Conservation (phyloP, 306 rosid genomes). For the Quercus suber region DNA sequence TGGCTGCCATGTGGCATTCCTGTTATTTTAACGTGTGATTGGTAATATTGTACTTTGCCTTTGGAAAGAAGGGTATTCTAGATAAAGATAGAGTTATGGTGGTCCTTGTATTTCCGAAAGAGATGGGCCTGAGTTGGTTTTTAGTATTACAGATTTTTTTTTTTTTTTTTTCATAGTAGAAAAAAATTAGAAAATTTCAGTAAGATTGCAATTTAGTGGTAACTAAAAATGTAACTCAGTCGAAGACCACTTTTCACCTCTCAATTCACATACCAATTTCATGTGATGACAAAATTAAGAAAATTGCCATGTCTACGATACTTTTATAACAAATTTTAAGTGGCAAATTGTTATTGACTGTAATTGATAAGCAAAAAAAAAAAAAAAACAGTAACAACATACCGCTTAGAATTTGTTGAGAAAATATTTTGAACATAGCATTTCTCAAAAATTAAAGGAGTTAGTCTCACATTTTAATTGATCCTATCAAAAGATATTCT, state of each 20-base stretch:
- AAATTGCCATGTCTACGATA: accelerated
- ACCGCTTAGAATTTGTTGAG: too few species aligned
- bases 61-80: neutral
- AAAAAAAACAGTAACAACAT: too few species aligned
- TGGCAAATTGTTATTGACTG: accelerated
- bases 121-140: too few species aligned
- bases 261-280: neutral
- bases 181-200: neutral
- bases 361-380: too few species aligned
- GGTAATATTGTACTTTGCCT: neutral
- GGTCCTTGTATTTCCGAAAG: neutral
- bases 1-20: neutral
- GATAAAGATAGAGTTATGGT: neutral
- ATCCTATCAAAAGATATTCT: too few species aligned
- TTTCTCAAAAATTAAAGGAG: too few species aligned
- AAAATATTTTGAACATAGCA: too few species aligned
- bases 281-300: too few species aligned
- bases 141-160: too few species aligned
- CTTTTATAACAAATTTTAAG: too few species aligned
- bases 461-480: too few species aligned
- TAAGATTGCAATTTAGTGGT: neutral
- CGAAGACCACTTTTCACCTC: neutral
- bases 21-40: neutral
- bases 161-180: neutral
- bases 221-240: neutral